Evolutionary conservation across 1,139 yeast genomes (phyloP), one percentile per base, ranked within the genome.

Genomic region (Diutina neorugosa): DNA sequence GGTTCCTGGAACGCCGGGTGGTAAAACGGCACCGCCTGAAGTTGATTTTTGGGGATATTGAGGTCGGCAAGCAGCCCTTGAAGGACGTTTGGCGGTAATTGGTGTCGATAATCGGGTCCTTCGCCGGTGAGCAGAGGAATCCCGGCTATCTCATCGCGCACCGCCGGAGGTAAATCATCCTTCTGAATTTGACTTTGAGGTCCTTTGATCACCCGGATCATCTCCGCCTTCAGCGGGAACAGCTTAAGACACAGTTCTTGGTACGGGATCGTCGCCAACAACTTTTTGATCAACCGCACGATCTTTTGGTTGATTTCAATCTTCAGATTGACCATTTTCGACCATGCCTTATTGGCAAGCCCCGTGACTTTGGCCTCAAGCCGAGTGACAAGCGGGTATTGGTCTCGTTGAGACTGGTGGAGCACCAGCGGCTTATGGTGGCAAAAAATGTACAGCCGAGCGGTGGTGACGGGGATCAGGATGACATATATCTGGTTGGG

Each of bases 401-500:
- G 62, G 21, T 64, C 58, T 37, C 61, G 54, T 55, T 71, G 74
- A 8, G 65, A 56, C 20, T 61, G 54, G 52, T 64, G 61, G 34
- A 73, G 62, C 1, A 65, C 54, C 8, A 63, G 55, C 0, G 75
- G 74, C 47, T 74, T 69, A 61, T 82, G 86, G 62, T 81, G 77
- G 65, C 84, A 84, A 61, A 81, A 78, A 14, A 84, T 65, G 62
- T 73, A 84, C 4, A 84, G 75, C 56, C 74, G 74, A 51, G 70
- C 64, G 3, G 78, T 70, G 4, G 87, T 82, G 20, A 85, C 69
- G 4, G 93, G 93, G 6, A 84, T 67, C 11, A 84, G 69, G 19
- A 82, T 67, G 19, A 82, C 68, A 58, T 76, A 80, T 44, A 79
- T 46, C 20, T 9, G 16, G 40, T 46, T 27, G 40, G 50, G 21